Percentiles rank a stretch among this genome's conserved stretches.
Evolutionary conservation across 2,329 filamentous ascomycete species (phyloP).

Genomic region (Exophiala oligosperma): DNA sequence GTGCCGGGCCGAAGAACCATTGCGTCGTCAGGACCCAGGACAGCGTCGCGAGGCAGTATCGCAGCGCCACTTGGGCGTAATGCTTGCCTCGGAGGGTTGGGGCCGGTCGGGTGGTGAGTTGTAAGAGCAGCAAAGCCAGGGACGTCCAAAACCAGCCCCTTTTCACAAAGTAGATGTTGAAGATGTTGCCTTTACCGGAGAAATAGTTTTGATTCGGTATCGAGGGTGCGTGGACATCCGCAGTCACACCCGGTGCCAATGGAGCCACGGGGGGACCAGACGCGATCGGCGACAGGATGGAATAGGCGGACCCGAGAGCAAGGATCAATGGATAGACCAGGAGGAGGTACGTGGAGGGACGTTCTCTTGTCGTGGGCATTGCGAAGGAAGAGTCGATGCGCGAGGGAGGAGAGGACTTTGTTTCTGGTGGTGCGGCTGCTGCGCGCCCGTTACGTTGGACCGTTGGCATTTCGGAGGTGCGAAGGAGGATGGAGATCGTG

Average conservation of each 20-base stretch:
- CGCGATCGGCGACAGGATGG: slow-evolving; percentile 72
- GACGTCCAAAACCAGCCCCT: slow-evolving; percentile 92
- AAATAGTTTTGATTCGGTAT: slow-evolving; percentile 64
- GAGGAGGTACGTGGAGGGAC: slow-evolving; percentile 44
- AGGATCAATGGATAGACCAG: slow-evolving; percentile 75
- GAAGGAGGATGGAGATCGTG: background rate
- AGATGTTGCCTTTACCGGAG: slow-evolving; percentile 86
- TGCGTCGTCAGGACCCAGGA: slow-evolving; percentile 89
- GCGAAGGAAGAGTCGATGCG: background rate
- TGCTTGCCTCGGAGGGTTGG: slow-evolving; percentile 17
- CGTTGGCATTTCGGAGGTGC: slow-evolving; percentile 13
- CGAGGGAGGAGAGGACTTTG: background rate
- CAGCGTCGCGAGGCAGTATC: slow-evolving; percentile 71
- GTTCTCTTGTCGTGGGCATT: slow-evolving; percentile 6
- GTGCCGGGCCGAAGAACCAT: slow-evolving; percentile 90
- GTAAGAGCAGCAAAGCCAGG: slow-evolving; percentile 68
- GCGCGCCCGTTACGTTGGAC: slow-evolving; percentile 21
- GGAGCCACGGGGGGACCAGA: slow-evolving; percentile 41
- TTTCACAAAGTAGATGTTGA: slow-evolving; percentile 95
- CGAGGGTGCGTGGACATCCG: slow-evolving; percentile 32
- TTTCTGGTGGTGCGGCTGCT: background rate
- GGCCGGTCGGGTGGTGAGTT: slow-evolving; percentile 60
- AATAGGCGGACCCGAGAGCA: slow-evolving; percentile 78
- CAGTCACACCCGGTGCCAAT: slow-evolving; percentile 32
- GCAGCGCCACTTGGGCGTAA: slow-evolving; percentile 57